Conservation (phyloP, 108 stramenopile genomes). For the Skeletonema potamos region DNA sequence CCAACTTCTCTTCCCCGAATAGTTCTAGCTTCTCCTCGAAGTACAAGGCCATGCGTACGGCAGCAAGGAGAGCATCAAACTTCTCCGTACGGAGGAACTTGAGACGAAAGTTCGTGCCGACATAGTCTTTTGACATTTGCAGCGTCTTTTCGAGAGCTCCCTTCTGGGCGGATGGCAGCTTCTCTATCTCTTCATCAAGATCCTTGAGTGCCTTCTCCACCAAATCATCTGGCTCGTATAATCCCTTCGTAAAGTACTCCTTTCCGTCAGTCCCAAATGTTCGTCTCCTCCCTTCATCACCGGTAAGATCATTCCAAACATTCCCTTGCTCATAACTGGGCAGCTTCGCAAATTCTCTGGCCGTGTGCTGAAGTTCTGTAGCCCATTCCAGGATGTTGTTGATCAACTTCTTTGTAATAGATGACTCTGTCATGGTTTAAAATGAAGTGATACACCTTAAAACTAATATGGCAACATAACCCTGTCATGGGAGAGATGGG, state of each 20-base stretch:
- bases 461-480: too few species aligned
- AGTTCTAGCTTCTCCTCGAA: conserved; percentile 39
- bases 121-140: conserved; percentile 14
- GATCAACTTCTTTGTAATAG: not conserved
- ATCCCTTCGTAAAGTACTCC: conserved; percentile 2
- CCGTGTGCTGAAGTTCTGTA: not conserved
- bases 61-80: conserved; percentile 33
- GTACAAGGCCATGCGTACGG: conserved; percentile 12
- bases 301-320: conserved; percentile 5
- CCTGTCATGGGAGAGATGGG: too few species aligned
- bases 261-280: conserved; percentile 5
- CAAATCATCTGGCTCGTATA: not conserved
- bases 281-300: not conserved
- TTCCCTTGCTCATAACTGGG: not conserved
- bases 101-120: conserved; percentile 24
- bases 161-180: not conserved
- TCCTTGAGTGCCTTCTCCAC: not conserved
- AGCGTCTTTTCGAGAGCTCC: conserved; percentile 12
- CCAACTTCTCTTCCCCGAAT: conserved; percentile 29
- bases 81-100: conserved; percentile 40
- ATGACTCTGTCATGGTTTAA: not conserved
- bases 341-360: not conserved
- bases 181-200: conserved; percentile 1
- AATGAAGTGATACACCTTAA: too few species aligned
- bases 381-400: conserved; percentile 3